These are phyloP conservation scores for Tetratostichococcus sp. DNA, from an alignment of 139 green algal species.

Conservation along the genomic window DNA sequence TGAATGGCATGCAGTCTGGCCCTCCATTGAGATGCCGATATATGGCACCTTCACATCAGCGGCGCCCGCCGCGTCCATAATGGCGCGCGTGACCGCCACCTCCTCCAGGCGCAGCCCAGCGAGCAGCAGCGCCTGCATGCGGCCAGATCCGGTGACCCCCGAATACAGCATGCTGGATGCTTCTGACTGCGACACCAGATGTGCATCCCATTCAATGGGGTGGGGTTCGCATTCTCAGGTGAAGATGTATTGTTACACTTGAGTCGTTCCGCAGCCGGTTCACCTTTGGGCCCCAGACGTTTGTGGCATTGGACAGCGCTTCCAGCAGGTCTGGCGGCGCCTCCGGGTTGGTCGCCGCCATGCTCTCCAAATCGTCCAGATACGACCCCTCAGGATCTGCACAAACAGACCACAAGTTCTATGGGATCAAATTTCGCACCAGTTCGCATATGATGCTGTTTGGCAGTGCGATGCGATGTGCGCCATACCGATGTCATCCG, in stretches of 20 bases:
- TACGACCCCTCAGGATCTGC: neutral
- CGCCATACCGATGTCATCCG: neutral
- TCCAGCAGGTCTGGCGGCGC: neutral
- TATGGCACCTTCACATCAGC: neutral
- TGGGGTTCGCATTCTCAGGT: no score
- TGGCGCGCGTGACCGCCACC: neutral
- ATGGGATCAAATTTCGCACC: no score
- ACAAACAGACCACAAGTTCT: no score
- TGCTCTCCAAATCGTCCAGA: neutral
- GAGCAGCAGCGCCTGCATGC: neutral
- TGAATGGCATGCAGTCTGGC: no score
- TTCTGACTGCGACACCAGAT: no score
- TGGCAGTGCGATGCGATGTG: neutral
- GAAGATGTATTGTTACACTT: no score
- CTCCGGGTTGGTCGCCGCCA: neutral
- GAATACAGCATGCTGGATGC: neutral
- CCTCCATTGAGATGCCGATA: neutral
- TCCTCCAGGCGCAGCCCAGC: conserved; percentile 5
- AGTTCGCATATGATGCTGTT: no score
- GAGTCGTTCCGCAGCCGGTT: no score
- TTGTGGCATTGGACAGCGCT: neutral
- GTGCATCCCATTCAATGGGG: no score
- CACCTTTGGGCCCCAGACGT: neutral
- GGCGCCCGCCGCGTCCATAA: conserved; percentile 3
- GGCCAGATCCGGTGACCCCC: no score